These are phyloP conservation scores for Prunus mira DNA, from an alignment of 306 rosid species.

Conservation along the genomic window DNA sequence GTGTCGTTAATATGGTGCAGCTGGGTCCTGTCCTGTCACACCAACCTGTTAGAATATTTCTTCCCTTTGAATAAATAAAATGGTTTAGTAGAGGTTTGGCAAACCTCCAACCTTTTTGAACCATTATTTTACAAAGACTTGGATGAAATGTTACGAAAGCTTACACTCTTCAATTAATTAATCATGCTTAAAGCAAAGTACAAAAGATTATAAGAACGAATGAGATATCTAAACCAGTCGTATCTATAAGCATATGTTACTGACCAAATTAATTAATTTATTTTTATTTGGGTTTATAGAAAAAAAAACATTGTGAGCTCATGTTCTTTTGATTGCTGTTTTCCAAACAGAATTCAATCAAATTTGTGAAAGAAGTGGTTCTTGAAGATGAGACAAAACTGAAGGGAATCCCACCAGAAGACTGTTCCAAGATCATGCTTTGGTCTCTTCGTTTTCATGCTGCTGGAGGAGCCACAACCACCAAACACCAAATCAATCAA, in stretches of 20 bases:
- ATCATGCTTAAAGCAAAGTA: no score
- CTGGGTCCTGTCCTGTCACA: conserved; percentile 10
- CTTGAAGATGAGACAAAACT: conserved; percentile 85
- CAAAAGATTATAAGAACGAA: no score
- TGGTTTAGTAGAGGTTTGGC: conserved; percentile 40
- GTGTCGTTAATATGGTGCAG: neutral
- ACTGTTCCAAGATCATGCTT: conserved; percentile 79
- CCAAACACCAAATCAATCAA: conserved; percentile 31
- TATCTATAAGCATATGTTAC: no score
- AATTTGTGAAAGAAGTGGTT: conserved; percentile 92
- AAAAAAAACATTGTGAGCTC: no score
- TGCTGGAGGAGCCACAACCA: neutral
- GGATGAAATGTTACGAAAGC: neutral
- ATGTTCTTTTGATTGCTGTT: neutral
- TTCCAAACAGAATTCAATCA: conserved; percentile 61
- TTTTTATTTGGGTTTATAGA: no score
- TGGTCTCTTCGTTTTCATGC: conserved; percentile 62
- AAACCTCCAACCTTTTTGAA: conserved; percentile 38
- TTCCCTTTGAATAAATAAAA: neutral
- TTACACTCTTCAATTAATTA: neutral
- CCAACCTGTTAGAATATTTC: conserved; percentile 13
- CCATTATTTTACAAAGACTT: neutral
- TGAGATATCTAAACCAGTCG: no score
- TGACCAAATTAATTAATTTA: no score
- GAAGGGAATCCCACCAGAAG: conserved; percentile 79